Base-by-base conservation (phyloP, 805 yeast genomes). In the Teunomyces tritomae region DNA sequence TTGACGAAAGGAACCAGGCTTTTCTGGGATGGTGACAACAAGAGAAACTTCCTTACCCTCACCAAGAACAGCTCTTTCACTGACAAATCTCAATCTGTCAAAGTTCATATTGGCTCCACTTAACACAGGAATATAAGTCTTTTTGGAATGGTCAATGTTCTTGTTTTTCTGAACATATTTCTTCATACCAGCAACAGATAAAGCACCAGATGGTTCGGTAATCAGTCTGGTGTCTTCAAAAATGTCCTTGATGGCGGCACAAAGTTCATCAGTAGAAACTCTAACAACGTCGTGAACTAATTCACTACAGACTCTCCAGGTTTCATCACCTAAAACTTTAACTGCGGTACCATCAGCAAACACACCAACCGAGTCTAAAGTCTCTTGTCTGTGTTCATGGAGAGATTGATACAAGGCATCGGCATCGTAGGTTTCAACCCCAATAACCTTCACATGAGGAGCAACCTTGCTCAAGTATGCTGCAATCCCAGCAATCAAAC, bases 311-410 rank as follows among this genome's bases (percentile, higher is more conserved):
- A 92, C 77, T 59, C 94, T 77, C 76, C 89, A 94, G 9, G 96
- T 87, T 68, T 95, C 99, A 50, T 84, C 87, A 51, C 99, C 99
- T 17, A 89, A 76, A 24, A 84, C 65, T 61, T 84, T 87, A 37
- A 94, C 99, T 8, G 99, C 97, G 8, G 99, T 89, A 64, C 99
- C 99, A 66, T 94, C 99, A 17, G 99, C 99, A 69, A 94, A 94
- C 7, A 87, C 74, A n/a, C 99, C 99, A 3, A 91, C 98, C n/a
- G 77, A 71, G 20, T 74, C 66, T 44, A 95, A 74, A 2, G 73
- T 62, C 9, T 78, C 82, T 54, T 85, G 77, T 47, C 82, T 68
- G 13, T 82, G 77, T 13, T 66, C 62, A 49, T 80, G 62, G 51
- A 89, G 64, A 8, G 96, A 86, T 58, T 82, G 87, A 58, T 83